phyloP scores from a whole-genome alignment of 1,284 basidiomycete species.

The Peniophora sp. region DNA sequence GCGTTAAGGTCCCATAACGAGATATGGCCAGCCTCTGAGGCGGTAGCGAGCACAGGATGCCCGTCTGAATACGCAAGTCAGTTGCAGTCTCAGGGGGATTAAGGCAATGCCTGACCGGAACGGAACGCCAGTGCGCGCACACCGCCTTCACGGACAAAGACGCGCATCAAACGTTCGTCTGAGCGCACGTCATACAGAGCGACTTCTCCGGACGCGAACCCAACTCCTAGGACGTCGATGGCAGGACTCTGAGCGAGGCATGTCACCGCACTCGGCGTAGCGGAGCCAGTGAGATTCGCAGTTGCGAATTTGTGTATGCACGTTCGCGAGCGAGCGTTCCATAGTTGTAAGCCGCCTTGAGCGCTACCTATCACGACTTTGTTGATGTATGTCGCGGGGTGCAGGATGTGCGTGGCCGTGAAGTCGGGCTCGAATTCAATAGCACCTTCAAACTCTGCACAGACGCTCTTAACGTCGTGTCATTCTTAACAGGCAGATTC shows the following conservation, averaged over 20 bases:
- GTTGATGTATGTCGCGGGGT: conserved; percentile 96
- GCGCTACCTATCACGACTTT: conserved; percentile 85
- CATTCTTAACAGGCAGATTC: neutral
- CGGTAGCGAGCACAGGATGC: conserved; percentile 80
- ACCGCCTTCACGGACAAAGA: conserved; percentile 81
- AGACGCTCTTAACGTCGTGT: conserved; percentile 1
- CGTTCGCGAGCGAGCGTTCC: conserved; percentile 84
- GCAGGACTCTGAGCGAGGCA: conserved; percentile 88
- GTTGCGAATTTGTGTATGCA: conserved; percentile 59
- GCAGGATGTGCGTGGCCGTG: conserved; percentile 77
- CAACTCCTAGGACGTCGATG: conserved; percentile 90
- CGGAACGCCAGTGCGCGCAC: conserved; percentile 80
- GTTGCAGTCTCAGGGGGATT: too few species aligned
- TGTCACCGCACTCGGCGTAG: conserved; percentile 57
- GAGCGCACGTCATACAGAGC: conserved; percentile 85
- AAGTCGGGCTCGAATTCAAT: conserved; percentile 77
- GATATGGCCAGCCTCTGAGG: conserved; percentile 80
- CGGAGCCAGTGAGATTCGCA: conserved; percentile 41
- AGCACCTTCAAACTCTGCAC: conserved; percentile 46
- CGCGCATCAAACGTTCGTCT: conserved; percentile 82
- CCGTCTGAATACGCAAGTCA: conserved; percentile 49
- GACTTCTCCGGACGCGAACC: conserved; percentile 83
- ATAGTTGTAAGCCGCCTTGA: conserved; percentile 84
- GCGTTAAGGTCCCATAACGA: conserved; percentile 88
- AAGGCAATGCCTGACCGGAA: conserved; percentile 58